Percentiles rank a stretch among this genome's conserved stretches.
Evolutionary conservation across 169 alveolate species (phyloP).

Genomic region (Gregarina niphandrodes): DNA sequence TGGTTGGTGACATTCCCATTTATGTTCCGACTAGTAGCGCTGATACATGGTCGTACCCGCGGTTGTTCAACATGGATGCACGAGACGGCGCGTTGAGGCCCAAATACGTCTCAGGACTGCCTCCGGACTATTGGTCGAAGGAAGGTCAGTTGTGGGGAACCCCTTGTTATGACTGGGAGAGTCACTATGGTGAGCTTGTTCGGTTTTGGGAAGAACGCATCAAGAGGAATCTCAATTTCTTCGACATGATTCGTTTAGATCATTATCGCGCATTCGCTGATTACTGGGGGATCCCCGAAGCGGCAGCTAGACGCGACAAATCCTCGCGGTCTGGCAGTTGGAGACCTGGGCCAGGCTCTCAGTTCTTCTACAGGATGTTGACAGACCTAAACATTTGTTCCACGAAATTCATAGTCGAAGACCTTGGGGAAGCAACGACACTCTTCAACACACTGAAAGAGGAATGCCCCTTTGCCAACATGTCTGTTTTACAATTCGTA

Average conservation of each 20-base stretch:
- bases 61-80: constrained; percentile 13
- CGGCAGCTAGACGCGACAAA: too few species aligned
- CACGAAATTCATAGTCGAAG: too few species aligned
- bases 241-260: constrained; percentile 13
- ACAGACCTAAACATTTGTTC: too few species aligned
- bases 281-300: constrained; percentile 17
- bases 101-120: constrained; percentile 15
- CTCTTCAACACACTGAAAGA: too few species aligned
- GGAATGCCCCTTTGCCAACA: too few species aligned
- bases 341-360: too few species aligned
- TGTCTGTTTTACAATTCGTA: too few species aligned
- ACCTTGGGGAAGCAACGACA: too few species aligned
- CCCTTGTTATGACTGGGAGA: constrained; percentile 17
- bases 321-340: too few species aligned
- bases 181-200: constrained; percentile 7
- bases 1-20: constrained; percentile 13
- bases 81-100: constrained; percentile 11
- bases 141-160: constrained; percentile 21
- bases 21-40: constrained; percentile 12
- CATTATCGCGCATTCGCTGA: constrained; percentile 17
- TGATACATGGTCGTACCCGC: constrained; percentile 17
- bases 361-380: too few species aligned
- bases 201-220: constrained; percentile 17
- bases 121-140: constrained; percentile 14
- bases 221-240: constrained; percentile 4